These are phyloP conservation scores for Microstegium vimineum DNA, from an alignment of 176 grass and related monocot genomes.

Conservation along the genomic window DNA sequence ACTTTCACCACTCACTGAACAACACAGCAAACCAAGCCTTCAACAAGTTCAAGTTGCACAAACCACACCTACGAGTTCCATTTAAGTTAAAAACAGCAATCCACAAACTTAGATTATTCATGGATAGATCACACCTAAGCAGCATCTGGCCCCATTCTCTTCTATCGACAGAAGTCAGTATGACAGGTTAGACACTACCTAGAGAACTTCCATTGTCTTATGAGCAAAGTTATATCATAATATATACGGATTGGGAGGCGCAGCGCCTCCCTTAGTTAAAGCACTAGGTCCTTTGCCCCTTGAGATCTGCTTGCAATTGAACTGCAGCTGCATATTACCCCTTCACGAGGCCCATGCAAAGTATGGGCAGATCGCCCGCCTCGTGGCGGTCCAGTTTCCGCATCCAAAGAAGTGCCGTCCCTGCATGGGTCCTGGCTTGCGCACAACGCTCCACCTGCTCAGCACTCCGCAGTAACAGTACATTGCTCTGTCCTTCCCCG, in stretches of 20 bases:
- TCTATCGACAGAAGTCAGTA: slow-evolving; percentile 80
- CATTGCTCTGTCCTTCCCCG: slow-evolving; percentile 43
- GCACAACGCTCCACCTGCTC: slow-evolving; percentile 60
- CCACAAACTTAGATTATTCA: slow-evolving; percentile 72
- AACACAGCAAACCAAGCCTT: slow-evolving; percentile 35
- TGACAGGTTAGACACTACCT: slow-evolving; percentile 73
- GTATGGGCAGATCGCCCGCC: slow-evolving; percentile 65
- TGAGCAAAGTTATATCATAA: slow-evolving; percentile 56
- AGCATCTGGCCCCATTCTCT: slow-evolving; percentile 70
- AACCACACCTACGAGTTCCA: slow-evolving; percentile 49
- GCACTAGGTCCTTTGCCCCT: slow-evolving; percentile 32
- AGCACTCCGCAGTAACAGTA: slow-evolving; percentile 81
- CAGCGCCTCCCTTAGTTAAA: slow-evolving; percentile 45
- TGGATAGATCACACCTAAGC: slow-evolving; percentile 55
- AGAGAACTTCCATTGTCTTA: slow-evolving; percentile 47
- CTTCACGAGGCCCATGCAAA: slow-evolving; percentile 63
- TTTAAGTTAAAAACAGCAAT: slow-evolving; percentile 54
- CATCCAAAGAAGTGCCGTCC: slow-evolving; percentile 85
- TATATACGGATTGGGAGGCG: slow-evolving; percentile 48
- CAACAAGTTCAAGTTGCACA: slow-evolving; percentile 35
- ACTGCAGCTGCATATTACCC: background rate
- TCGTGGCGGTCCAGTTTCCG: slow-evolving; percentile 76
- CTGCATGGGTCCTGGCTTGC: slow-evolving; percentile 81
- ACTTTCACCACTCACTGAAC: slow-evolving; percentile 9
- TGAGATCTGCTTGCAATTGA: slow-evolving; percentile 5